Conservation (phyloP, 2,329 filamentous ascomycete genomes). For the Cadophora malorum region DNA sequence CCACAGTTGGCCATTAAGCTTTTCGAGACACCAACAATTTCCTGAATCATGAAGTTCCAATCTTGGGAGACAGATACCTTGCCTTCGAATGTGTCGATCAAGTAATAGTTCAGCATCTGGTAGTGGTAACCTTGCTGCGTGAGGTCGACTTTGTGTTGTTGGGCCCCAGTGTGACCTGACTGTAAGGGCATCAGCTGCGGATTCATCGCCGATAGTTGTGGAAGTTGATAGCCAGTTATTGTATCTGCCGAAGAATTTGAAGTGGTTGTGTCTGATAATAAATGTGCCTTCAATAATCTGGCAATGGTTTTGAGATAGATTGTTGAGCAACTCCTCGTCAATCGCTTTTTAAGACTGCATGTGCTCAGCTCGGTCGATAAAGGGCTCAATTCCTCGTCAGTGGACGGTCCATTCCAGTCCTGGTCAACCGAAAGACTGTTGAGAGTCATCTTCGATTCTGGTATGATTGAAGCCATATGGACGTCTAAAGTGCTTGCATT, state of each 20-base stretch:
- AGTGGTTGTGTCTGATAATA: constrained; percentile 18
- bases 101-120: constrained; percentile 19
- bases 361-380: constrained; percentile 6
- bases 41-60: constrained; percentile 23
- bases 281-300: constrained; percentile 19
- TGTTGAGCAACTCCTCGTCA: constrained; percentile 21
- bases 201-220: not conserved
- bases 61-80: constrained; percentile 25
- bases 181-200: not conserved
- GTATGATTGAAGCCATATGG: too few species aligned
- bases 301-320: constrained; percentile 20
- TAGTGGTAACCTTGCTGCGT: not conserved
- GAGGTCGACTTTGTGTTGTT: not conserved
- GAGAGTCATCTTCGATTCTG: too few species aligned
- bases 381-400: not conserved
- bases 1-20: constrained; percentile 10
- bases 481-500: too few species aligned
- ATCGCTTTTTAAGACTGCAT: constrained; percentile 14
- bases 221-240: not conserved
- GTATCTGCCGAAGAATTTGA: constrained; percentile 1
- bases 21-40: constrained; percentile 20
- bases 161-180: not conserved
- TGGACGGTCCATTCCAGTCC: too few species aligned
- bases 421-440: too few species aligned
- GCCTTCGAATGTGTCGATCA: constrained; percentile 17